A percentile compares a stretch with the other conserved stretches of the same genome.
Evolutionary conservation across 202 grass and related monocot genomes (phyloP).

Genomic region (Dendrocalamus latiflorus): DNA sequence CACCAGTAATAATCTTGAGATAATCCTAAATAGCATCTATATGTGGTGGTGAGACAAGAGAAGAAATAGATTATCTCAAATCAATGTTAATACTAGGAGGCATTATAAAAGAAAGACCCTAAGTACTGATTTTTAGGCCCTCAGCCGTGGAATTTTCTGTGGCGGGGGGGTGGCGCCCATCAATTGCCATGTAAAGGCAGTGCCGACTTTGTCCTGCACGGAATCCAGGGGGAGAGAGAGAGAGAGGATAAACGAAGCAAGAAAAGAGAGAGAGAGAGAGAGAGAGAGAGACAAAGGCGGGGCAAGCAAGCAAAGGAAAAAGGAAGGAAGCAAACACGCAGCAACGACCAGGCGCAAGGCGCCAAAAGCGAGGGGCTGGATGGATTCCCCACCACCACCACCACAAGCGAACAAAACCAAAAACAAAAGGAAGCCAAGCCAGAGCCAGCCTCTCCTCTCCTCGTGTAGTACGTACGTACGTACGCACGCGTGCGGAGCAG

Average conservation of each 20-base stretch:
- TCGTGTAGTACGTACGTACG: not conserved
- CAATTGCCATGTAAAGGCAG: conserved; percentile 31
- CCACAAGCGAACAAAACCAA: conserved; percentile 16
- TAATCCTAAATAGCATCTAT: too few relatives aligned
- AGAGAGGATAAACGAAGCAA: not conserved
- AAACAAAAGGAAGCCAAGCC: not conserved
- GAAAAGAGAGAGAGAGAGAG: not conserved
- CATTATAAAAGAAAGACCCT: too few relatives aligned
- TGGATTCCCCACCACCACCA: conserved; percentile 43
- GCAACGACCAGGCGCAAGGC: conserved; percentile 24
- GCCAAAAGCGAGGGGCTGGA: conserved; percentile 39
- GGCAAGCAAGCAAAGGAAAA: not conserved
- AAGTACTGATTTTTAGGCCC: too few relatives aligned
- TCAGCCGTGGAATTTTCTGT: too few relatives aligned
- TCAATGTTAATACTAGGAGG: too few relatives aligned
- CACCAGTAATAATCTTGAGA: too few relatives aligned
- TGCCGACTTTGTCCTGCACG: conserved; percentile 35
- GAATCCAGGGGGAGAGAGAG: not conserved
- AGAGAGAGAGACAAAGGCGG: not conserved
- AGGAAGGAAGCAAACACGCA: not conserved
- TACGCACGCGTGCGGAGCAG: not conserved
- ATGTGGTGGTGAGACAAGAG: too few relatives aligned
- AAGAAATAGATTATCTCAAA: too few relatives aligned
- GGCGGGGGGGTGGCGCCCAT: conserved; percentile 15
- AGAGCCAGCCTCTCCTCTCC: not conserved